phyloP scores from a whole-genome alignment of 1,139 yeast genomes.

The Yamadazyma jaroonii region DNA sequence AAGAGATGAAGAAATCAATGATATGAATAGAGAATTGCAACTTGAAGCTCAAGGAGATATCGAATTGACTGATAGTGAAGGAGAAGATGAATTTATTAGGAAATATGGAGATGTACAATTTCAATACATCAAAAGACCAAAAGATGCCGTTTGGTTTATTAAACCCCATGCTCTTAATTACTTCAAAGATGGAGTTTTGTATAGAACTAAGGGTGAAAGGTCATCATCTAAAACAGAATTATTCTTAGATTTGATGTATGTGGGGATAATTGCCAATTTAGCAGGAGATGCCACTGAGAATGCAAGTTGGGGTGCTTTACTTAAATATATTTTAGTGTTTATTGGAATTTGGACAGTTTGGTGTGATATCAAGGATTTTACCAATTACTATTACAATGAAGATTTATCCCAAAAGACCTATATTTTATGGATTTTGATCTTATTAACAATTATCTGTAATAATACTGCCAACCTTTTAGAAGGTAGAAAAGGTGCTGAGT shows the following conservation, averaged over 20 bases:
- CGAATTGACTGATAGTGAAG: constrained; percentile 33
- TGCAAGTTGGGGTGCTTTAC: constrained; percentile 47
- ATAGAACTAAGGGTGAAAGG: constrained; percentile 56
- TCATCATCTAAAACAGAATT: constrained; percentile 52
- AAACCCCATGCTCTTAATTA: constrained; percentile 62
- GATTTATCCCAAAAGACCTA: constrained; percentile 56
- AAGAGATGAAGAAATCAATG: neutral
- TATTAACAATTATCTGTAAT: constrained; percentile 54
- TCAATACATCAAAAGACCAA: constrained; percentile 47
- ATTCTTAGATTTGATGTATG: constrained; percentile 62
- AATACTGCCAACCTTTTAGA: constrained; percentile 41
- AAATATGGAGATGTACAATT: constrained; percentile 52
- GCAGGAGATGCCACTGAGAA: constrained; percentile 54
- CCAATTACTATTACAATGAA: constrained; percentile 63
- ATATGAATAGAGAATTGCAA: neutral
- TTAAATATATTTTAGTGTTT: constrained; percentile 51
- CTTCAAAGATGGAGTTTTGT: constrained; percentile 56
- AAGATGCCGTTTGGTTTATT: constrained; percentile 43
- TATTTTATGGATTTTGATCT: constrained; percentile 52
- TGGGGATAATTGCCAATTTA: constrained; percentile 60
- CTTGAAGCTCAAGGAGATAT: constrained; percentile 7
- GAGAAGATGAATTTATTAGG: constrained; percentile 45
- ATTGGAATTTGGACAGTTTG: constrained; percentile 63
- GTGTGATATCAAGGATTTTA: constrained; percentile 63
- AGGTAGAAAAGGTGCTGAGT: constrained; percentile 36